phyloP scores from a whole-genome alignment of 805 yeast genomes.

The Saturnispora halmiae region DNA sequence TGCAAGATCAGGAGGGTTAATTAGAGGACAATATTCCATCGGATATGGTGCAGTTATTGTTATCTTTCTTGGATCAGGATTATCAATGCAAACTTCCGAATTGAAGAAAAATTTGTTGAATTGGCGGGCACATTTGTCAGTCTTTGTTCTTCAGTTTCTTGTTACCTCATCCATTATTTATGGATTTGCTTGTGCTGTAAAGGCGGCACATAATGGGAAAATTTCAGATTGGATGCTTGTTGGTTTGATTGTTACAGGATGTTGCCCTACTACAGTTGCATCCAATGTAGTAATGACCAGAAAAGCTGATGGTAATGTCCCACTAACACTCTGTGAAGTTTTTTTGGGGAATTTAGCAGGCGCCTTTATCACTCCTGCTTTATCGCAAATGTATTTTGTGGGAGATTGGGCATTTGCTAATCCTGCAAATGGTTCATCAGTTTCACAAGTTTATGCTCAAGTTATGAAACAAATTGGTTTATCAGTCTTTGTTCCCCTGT shows the following conservation, averaged over 20 bases:
- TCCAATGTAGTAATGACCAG: constrained; percentile 91
- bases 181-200: constrained; percentile 64
- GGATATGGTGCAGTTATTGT: constrained; percentile 83
- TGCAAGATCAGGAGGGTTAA: constrained; percentile 74
- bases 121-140: constrained; percentile 78
- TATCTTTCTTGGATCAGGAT: constrained; percentile 73
- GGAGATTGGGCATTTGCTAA: constrained; percentile 69
- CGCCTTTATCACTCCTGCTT: constrained; percentile 80
- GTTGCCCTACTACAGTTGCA: constrained; percentile 87
- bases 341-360: constrained; percentile 79
- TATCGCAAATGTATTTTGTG: constrained; percentile 58
- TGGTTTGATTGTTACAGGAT: constrained; percentile 73
- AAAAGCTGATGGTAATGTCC: constrained; percentile 73
- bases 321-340: constrained; percentile 71
- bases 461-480: constrained; percentile 87
- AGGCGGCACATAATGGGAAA: constrained; percentile 43
- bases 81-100: constrained; percentile 61
- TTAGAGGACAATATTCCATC: constrained; percentile 66
- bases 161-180: constrained; percentile 43
- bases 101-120: constrained; percentile 54
- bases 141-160: constrained; percentile 58
- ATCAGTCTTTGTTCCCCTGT: constrained; percentile 69
- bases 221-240: constrained; percentile 72
- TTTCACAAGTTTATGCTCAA: constrained; percentile 51
- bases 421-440: constrained; percentile 53